phyloP scores from a whole-genome alignment of 768 basidiomycete genomes.

The Tulasnella sp. region DNA sequence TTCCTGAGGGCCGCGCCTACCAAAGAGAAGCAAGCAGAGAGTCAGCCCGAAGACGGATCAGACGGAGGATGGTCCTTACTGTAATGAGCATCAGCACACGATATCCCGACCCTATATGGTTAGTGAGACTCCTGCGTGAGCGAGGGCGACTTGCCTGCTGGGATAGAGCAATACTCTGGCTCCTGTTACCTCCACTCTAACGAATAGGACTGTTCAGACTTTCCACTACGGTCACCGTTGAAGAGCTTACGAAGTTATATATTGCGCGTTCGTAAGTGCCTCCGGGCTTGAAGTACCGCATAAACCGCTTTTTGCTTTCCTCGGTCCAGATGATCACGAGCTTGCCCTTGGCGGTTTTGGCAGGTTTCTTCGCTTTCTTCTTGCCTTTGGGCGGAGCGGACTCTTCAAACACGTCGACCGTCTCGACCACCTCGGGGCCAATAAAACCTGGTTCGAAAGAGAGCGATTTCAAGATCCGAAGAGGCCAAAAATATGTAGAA shows the following conservation, averaged over 20 bases:
- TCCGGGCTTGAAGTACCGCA: conserved; percentile 15
- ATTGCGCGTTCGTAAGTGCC: neutral
- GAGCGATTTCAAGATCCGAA: neutral
- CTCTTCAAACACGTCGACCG: neutral
- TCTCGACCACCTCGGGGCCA: neutral
- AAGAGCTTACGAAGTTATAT: neutral
- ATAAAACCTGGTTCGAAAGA: conserved; percentile 12
- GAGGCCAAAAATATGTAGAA: neutral
- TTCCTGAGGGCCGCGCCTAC: neutral
- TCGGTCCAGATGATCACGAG: conserved; percentile 1
- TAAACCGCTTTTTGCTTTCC: neutral
- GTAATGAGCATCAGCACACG: too few relatives aligned
- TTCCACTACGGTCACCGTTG: neutral
- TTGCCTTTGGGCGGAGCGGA: neutral
- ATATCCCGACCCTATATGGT: too few relatives aligned
- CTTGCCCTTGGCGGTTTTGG: neutral
- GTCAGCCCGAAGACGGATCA: neutral
- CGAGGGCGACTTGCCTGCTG: too few relatives aligned
- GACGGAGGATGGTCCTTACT: too few relatives aligned
- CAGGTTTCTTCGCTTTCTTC: neutral
- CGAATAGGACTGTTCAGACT: too few relatives aligned
- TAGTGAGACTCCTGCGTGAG: too few relatives aligned
- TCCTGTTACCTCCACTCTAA: too few relatives aligned
- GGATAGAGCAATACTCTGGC: too few relatives aligned
- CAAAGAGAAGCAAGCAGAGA: neutral